phyloP scores from a whole-genome alignment of 148 eudicot species.

The Camellia granthamiana region DNA sequence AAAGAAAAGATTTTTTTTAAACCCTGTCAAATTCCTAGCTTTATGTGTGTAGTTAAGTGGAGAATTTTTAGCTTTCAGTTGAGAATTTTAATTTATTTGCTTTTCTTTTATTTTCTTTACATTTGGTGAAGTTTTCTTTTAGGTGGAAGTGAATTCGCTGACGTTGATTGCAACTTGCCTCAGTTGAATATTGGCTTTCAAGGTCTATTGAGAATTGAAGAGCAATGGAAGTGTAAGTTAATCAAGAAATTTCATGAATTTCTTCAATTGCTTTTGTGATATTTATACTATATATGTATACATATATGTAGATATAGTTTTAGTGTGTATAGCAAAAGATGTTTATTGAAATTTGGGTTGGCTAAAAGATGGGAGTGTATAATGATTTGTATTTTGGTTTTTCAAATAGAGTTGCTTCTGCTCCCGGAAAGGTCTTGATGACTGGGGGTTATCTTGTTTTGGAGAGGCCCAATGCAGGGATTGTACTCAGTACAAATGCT shows the following conservation, averaged over 20 bases:
- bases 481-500: conserved; percentile 92
- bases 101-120: not conserved
- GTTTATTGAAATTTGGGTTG: not conserved
- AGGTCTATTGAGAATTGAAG: conserved; percentile 8
- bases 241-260: not conserved
- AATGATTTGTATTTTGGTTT: conserved; percentile 9
- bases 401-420: conserved; percentile 75
- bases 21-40: not conserved
- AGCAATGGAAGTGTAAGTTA: conserved; percentile 39
- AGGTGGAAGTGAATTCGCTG: not conserved
- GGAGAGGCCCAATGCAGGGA: conserved; percentile 95
- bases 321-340: not conserved
- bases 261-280: not conserved
- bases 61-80: not conserved
- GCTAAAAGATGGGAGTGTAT: not conserved
- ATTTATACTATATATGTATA: not conserved
- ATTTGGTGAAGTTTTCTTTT: not conserved
- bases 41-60: not conserved
- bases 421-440: conserved; percentile 53
- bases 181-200: conserved; percentile 12
- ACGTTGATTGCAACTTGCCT: conserved; percentile 1
- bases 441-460: conserved; percentile 65
- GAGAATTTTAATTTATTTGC: not conserved
- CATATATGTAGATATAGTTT: not conserved
- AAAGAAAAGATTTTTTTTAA: not conserved